Conservation (phyloP, 2,329 filamentous ascomycete species). For the Coniella lustricola region DNA sequence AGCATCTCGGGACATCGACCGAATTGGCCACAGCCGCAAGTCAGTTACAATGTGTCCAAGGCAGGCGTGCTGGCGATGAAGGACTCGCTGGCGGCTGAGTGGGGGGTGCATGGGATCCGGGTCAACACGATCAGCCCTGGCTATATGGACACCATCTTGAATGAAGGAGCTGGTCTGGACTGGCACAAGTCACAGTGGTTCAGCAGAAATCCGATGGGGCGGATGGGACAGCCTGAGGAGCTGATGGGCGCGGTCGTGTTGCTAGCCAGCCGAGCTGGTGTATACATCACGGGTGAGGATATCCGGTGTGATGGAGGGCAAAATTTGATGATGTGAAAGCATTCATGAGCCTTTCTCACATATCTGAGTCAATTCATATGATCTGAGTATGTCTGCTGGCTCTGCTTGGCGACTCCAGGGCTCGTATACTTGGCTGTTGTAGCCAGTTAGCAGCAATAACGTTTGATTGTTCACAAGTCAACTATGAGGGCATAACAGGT, state of each 20-base stretch:
- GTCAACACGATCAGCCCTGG: slow-evolving; percentile 66
- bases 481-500: too few relatives aligned
- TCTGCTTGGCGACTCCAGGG: too few relatives aligned
- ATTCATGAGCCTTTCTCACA: too few relatives aligned
- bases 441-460: too few relatives aligned
- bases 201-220: slow-evolving; percentile 52
- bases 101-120: slow-evolving; percentile 62
- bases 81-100: slow-evolving; percentile 63
- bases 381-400: too few relatives aligned
- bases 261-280: slow-evolving; percentile 52
- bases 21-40: slow-evolving; percentile 67
- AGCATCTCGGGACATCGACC: slow-evolving; percentile 62
- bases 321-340: slow-evolving; percentile 14
- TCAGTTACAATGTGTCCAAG: slow-evolving; percentile 66
- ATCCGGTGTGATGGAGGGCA: slow-evolving; percentile 55
- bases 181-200: slow-evolving; percentile 49
- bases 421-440: too few relatives aligned
- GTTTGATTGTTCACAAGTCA: too few relatives aligned
- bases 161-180: slow-evolving; percentile 54
- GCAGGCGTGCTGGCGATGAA: slow-evolving; percentile 58
- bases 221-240: slow-evolving; percentile 60
- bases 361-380: too few relatives aligned
- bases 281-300: slow-evolving; percentile 63
- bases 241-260: slow-evolving; percentile 56
- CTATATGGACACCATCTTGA: slow-evolving; percentile 72